Conservation (phyloP, 768 basidiomycete genomes). For the Leccinum uliginosum region DNA sequence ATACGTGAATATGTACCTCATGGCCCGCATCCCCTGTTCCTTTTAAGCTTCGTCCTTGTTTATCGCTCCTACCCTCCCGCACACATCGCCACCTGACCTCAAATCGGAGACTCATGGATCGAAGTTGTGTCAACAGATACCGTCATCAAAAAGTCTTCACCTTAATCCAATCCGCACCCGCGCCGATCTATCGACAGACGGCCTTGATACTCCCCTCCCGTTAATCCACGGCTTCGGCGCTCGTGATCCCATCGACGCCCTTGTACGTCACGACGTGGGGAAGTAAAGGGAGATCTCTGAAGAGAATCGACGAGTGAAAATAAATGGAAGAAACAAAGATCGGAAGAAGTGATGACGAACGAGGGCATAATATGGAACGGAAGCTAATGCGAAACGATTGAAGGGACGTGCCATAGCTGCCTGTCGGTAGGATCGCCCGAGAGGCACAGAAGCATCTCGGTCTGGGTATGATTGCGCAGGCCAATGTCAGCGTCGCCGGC, state of each 20-base stretch:
- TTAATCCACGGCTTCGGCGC: conserved; percentile 58
- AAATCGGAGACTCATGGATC: no score
- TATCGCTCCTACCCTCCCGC: no score
- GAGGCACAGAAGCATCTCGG: conserved; percentile 61
- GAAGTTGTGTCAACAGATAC: neutral
- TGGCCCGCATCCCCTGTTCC: no score
- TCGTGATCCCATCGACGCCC: conserved; percentile 52
- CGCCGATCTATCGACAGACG: conserved; percentile 57
- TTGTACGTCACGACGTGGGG: neutral
- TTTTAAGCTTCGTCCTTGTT: no score
- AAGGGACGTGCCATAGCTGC: conserved; percentile 46
- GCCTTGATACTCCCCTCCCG: conserved; percentile 49
- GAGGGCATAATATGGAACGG: neutral
- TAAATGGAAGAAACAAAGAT: neutral
- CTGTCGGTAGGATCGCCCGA: conserved; percentile 55
- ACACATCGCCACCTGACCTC: no score
- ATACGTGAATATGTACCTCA: no score
- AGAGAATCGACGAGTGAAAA: neutral
- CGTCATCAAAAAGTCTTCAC: conserved; percentile 26
- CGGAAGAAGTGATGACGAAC: no score
- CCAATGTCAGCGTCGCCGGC: conserved; percentile 58
- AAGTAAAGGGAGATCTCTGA: neutral
- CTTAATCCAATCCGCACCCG: conserved; percentile 69
- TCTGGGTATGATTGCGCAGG: conserved; percentile 53
- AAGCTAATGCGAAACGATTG: neutral